Evolutionary conservation across 2,329 filamentous ascomycete genomes (phyloP).

Genomic region (Penicillium sp.): DNA sequence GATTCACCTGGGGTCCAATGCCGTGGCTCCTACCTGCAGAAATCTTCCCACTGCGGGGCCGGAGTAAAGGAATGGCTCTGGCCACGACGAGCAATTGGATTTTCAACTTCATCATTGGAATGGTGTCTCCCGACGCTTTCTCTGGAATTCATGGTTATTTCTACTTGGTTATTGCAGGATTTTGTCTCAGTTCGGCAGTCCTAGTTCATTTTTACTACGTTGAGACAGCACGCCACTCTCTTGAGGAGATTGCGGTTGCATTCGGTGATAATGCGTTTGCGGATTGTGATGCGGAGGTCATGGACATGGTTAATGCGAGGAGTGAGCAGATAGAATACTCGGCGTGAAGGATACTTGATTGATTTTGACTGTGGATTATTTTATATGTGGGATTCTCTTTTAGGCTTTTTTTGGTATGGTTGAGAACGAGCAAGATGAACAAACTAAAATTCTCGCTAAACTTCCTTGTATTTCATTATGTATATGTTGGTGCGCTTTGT

Average conservation of each 20-base stretch:
- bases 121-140: constrained; percentile 46
- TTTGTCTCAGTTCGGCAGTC: constrained; percentile 39
- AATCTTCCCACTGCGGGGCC: constrained; percentile 34
- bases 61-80: constrained; percentile 43
- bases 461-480: no score
- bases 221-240: constrained; percentile 38
- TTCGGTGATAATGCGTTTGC: constrained; percentile 45
- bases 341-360: neutral
- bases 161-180: constrained; percentile 44
- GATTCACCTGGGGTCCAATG: constrained; percentile 42
- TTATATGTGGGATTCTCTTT: no score
- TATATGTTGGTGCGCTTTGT: no score
- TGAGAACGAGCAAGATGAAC: no score
- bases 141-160: constrained; percentile 44
- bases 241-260: constrained; percentile 38
- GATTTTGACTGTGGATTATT: no score
- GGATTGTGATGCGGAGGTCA: constrained; percentile 14
- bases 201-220: constrained; percentile 44
- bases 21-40: constrained; percentile 37
- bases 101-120: constrained; percentile 31
- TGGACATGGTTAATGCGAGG: constrained; percentile 7
- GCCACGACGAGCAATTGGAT: constrained; percentile 50
- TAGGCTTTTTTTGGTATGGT: no score
- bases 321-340: constrained; percentile 5
- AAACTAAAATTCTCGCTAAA: no score